These are phyloP conservation scores for Taiwanofungus camphoratus DNA, from an alignment of 1,284 basidiomycete genomes.

Conservation along the genomic window DNA sequence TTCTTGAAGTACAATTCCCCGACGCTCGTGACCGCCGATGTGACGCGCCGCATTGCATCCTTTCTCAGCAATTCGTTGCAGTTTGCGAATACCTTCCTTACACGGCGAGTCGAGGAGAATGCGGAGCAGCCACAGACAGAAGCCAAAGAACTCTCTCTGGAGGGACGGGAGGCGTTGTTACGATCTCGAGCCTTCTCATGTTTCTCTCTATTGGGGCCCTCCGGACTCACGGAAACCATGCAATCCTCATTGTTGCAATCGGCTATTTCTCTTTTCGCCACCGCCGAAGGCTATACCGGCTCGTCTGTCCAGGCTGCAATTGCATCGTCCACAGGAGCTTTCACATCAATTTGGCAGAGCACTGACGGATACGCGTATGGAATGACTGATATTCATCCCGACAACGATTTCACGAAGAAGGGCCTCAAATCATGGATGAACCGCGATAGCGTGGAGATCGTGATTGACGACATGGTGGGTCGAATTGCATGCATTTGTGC, in stretches of 20 bases:
- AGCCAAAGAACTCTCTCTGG: conserved; percentile 53
- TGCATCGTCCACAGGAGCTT: conserved; percentile 80
- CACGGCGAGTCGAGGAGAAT: conserved; percentile 42
- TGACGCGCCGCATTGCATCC: conserved; percentile 82
- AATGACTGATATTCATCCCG: conserved; percentile 67
- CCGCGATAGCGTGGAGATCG: conserved; percentile 72
- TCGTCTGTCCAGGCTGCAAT: conserved; percentile 92
- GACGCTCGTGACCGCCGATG: conserved; percentile 83
- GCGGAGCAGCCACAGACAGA: conserved; percentile 32
- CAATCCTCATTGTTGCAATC: conserved; percentile 82
- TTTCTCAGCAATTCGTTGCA: conserved; percentile 87
- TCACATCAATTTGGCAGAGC: conserved; percentile 83
- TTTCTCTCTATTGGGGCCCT: conserved; percentile 77
- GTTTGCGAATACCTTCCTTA: conserved; percentile 74
- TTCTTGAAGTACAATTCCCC: conserved; percentile 81
- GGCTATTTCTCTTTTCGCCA: conserved; percentile 80
- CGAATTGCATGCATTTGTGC: background rate
- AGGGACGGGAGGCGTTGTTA: conserved; percentile 80
- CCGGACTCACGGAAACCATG: conserved; percentile 75
- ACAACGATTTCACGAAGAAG: conserved; percentile 34
- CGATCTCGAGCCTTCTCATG: conserved; percentile 87
- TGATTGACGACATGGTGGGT: conserved; percentile 69
- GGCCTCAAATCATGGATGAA: conserved; percentile 55
- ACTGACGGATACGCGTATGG: conserved; percentile 92
- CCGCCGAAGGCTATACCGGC: conserved; percentile 73